These are phyloP conservation scores for Pyrus betulifolia DNA, from an alignment of 306 rosid genomes.

Conservation along the genomic window DNA sequence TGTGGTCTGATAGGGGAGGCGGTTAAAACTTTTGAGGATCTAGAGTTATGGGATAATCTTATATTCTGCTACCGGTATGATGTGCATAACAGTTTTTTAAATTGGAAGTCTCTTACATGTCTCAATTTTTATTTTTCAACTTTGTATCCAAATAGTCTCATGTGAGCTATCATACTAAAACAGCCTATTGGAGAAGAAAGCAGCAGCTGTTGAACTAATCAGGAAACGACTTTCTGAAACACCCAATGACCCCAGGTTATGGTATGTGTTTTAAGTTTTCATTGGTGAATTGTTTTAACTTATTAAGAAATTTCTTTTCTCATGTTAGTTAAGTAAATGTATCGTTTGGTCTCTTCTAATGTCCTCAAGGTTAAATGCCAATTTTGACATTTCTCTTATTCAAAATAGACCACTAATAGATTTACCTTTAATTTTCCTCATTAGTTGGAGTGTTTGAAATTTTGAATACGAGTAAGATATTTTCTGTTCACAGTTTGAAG, in stretches of 20 bases:
- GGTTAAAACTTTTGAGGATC: conserved; percentile 70
- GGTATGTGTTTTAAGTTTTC: conserved; percentile 38
- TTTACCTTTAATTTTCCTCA: background rate
- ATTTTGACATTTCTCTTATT: background rate
- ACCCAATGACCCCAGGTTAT: conserved; percentile 83
- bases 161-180: conserved; percentile 19
- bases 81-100: conserved; percentile 7
- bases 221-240: conserved; percentile 63
- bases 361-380: background rate
- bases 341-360: background rate
- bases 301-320: background rate
- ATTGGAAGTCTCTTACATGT: background rate
- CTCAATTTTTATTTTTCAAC: background rate
- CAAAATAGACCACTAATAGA: background rate
- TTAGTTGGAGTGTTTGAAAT: background rate
- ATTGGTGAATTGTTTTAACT: background rate
- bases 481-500: background rate
- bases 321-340: background rate
- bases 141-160: conserved; percentile 12
- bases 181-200: conserved; percentile 87
- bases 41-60: conserved; percentile 96
- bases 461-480: background rate
- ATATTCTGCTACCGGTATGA: conserved; percentile 78
- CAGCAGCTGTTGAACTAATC: conserved; percentile 93
- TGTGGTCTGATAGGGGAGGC: conserved; percentile 96